Evolutionary conservation across 441 rosid genomes (phyloP).

Genomic region (Francoa sonchifolia): DNA sequence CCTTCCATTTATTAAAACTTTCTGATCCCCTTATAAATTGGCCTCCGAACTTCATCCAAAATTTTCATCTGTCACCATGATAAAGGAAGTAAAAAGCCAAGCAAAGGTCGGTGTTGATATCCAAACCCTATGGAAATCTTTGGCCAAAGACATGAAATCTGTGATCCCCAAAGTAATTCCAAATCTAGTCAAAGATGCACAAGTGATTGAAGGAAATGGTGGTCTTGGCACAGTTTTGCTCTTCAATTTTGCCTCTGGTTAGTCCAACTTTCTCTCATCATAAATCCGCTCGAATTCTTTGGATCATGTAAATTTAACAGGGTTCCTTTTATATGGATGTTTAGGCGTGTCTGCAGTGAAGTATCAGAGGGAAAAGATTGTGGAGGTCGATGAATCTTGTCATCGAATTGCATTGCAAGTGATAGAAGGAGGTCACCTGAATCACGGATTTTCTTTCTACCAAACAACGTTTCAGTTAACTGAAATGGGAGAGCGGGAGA

Average conservation of each 20-base stretch:
- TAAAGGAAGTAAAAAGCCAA: conserved; percentile 18
- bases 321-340: not conserved
- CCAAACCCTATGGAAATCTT: conserved; percentile 23
- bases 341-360: conserved; percentile 16
- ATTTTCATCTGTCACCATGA: too few species aligned
- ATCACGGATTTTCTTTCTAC: conserved; percentile 21
- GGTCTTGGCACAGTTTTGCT: conserved; percentile 21
- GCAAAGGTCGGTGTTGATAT: conserved; percentile 12
- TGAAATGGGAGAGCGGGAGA: conserved; percentile 13
- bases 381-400: conserved; percentile 19
- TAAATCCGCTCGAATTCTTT: too few species aligned
- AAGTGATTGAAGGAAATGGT: conserved; percentile 32
- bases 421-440: conserved; percentile 26
- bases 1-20: too few species aligned
- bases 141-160: conserved; percentile 18
- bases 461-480: conserved; percentile 18
- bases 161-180: conserved; percentile 16
- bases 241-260: conserved; percentile 23
- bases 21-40: too few species aligned
- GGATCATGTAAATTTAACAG: too few species aligned
- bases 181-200: conserved; percentile 14
- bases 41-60: too few species aligned
- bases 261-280: conserved; percentile 5
- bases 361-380: conserved; percentile 27
- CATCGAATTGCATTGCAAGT: conserved; percentile 21